phyloP scores from a whole-genome alignment of 805 yeast genomes.

The Saccharomycopsis selenospora region DNA sequence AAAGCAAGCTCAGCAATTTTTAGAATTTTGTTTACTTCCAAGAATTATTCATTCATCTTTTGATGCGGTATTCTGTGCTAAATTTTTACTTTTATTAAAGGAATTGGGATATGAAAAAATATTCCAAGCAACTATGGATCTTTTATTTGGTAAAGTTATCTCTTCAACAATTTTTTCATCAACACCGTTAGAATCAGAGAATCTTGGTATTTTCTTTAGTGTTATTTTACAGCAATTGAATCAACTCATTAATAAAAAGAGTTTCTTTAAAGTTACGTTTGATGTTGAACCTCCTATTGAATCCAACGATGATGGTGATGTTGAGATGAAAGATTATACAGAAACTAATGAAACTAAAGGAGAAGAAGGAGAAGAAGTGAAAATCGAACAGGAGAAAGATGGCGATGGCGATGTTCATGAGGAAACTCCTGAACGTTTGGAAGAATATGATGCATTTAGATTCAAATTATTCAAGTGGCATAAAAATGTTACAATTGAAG shows the following conservation, averaged over 20 bases:
- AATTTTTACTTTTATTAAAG: constrained; percentile 50
- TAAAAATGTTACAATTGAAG: constrained; percentile 36
- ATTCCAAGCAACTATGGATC: constrained; percentile 35
- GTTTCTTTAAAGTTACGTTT: constrained; percentile 21
- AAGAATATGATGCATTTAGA: constrained; percentile 12
- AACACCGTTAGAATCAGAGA: constrained; percentile 74
- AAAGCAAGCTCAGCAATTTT: constrained; percentile 31
- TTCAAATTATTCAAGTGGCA: constrained; percentile 48
- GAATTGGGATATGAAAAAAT: constrained; percentile 33
- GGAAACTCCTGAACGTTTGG: constrained; percentile 25
- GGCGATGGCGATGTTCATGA: neutral
- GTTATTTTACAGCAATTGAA: constrained; percentile 45
- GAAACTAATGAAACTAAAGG: neutral
- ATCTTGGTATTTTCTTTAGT: constrained; percentile 65
- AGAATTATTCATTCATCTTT: constrained; percentile 70
- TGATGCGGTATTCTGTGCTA: constrained; percentile 68
- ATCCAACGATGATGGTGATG: neutral
- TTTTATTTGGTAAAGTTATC: constrained; percentile 41
- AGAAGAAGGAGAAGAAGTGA: neutral
- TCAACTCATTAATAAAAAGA: constrained; percentile 32
- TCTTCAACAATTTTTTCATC: constrained; percentile 58
- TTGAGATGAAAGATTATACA: neutral
- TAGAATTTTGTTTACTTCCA: constrained; percentile 67
- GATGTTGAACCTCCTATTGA: neutral
- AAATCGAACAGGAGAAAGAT: neutral